These are phyloP conservation scores for Isatis tinctoria DNA, from an alignment of 345 rosid species.

Conservation along the genomic window DNA sequence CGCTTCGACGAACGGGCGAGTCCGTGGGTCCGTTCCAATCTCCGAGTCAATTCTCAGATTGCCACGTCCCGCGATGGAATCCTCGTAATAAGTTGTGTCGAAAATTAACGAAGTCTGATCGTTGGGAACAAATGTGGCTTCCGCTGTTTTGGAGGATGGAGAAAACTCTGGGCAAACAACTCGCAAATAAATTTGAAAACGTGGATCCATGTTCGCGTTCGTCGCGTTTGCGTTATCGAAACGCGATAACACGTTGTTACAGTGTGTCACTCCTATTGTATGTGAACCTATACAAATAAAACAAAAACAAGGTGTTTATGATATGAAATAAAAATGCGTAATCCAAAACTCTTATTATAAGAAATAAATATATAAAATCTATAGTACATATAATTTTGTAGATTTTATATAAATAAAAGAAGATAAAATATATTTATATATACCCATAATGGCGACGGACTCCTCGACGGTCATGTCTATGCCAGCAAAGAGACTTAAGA, in stretches of 20 bases:
- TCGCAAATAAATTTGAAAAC: slow-evolving; percentile 34
- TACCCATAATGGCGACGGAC: slow-evolving; percentile 49
- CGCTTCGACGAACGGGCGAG: slow-evolving; percentile 31
- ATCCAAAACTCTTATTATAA: neutral
- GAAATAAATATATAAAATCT: neutral
- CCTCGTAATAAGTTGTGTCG: slow-evolving; percentile 37
- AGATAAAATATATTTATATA: neutral
- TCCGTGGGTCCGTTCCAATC: slow-evolving; percentile 37
- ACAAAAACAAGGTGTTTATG: neutral
- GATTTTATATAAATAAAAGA: too few species aligned
- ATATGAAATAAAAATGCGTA: neutral
- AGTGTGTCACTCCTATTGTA: slow-evolving; percentile 41
- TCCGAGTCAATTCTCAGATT: slow-evolving; percentile 40
- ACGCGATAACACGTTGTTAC: slow-evolving; percentile 35
- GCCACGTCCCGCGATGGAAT: slow-evolving; percentile 35
- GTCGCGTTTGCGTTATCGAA: slow-evolving; percentile 12
- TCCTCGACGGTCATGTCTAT: slow-evolving; percentile 40
- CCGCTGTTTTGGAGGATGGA: slow-evolving; percentile 20
- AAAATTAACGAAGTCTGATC: slow-evolving; percentile 36
- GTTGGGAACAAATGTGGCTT: slow-evolving; percentile 38
- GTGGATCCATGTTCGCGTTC: slow-evolving; percentile 32
- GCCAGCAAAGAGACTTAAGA: slow-evolving; percentile 29
- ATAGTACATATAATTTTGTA: neutral
- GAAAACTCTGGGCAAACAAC: slow-evolving; percentile 26
- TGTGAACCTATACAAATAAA: slow-evolving; percentile 37